Evolutionary conservation across 2,329 filamentous ascomycete species (phyloP), one percentile per base, ranked within the genome.

Genomic region (Coccinonectria pachysandricola): DNA sequence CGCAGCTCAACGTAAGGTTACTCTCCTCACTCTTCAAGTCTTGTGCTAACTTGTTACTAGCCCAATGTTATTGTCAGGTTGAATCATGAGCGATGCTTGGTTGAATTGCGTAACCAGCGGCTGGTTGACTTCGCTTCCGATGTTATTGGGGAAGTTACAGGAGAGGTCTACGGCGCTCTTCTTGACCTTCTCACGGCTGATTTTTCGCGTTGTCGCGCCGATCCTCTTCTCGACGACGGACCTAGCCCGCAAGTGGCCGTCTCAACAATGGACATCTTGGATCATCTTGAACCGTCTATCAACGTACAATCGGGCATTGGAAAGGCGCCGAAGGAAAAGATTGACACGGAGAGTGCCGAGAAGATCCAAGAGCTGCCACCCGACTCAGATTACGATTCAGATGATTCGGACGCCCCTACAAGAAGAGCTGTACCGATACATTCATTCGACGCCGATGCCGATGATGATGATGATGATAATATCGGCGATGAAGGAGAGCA

Each of bases 21-120:
- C 15, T 7, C n/a, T 23, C 2, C 15, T 23, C 4, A 11, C 15
- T 6, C n/a, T 14, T 9, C 13, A n/a, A 7, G 13, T 21, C n/a
- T 10, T 34, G n/a, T 24, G 37, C 48, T 59, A 41, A 54, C 42
- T 12, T 26, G 15, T 21, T 21, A 30, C 2, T 48, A 92, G 77
- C 69, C 74, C 25, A 71, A 80, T 31, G 63, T 86, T 37, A 67
- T 87, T 18, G 63, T 96, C 24, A 74, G 79, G 15, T 64, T 95
- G 28, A 95, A 94, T 49, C 79, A 84, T 45, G 79, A 87, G 30
- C 92, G 88, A 52, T 83, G 85, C 32, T 64, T 79, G 6, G 82
- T 95, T 7, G 76, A 82, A 25, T 64, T 94, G 36, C 82, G 88
- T 30, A 94, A 85, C 43, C 70, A 78, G 37, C 73, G 75, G 12